phyloP scores from a whole-genome alignment of 306 rosid species.

The Ziziphus jujuba region DNA sequence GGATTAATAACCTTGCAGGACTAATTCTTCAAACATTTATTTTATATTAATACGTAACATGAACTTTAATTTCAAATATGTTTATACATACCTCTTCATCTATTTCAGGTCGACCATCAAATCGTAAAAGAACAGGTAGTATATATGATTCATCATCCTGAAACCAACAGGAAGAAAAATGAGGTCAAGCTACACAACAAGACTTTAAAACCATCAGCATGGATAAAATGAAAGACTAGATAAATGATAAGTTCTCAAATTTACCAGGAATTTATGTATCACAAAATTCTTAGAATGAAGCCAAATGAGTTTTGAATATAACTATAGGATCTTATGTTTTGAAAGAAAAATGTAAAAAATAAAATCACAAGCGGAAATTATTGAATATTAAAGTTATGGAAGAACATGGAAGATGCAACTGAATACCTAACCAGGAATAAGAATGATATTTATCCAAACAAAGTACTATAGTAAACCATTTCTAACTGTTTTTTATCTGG shows the following conservation, averaged over 20 bases:
- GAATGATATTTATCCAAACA: too few species aligned
- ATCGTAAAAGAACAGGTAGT: constrained; percentile 88
- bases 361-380: neutral
- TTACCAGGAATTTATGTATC: neutral
- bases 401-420: neutral
- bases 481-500: neutral
- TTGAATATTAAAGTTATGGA: too few species aligned
- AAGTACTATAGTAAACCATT: neutral
- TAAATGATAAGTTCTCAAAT: neutral
- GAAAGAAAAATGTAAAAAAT: neutral
- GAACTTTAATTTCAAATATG: constrained; percentile 10
- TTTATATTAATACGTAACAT: neutral
- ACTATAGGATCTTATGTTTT: neutral
- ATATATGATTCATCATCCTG: constrained; percentile 95
- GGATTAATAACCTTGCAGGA: constrained; percentile 18
- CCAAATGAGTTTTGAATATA: neutral
- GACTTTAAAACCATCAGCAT: neutral
- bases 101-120: constrained; percentile 91
- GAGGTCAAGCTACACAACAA: constrained; percentile 22
- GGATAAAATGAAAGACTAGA: neutral
- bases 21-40: constrained; percentile 11
- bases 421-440: neutral
- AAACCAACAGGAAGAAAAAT: constrained; percentile 37
- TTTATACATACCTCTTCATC: constrained; percentile 84
- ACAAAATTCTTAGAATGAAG: constrained; percentile 1